These are phyloP conservation scores for Aspergillus transmontanensis DNA, from an alignment of 2,329 filamentous ascomycete genomes.

Conservation along the genomic window DNA sequence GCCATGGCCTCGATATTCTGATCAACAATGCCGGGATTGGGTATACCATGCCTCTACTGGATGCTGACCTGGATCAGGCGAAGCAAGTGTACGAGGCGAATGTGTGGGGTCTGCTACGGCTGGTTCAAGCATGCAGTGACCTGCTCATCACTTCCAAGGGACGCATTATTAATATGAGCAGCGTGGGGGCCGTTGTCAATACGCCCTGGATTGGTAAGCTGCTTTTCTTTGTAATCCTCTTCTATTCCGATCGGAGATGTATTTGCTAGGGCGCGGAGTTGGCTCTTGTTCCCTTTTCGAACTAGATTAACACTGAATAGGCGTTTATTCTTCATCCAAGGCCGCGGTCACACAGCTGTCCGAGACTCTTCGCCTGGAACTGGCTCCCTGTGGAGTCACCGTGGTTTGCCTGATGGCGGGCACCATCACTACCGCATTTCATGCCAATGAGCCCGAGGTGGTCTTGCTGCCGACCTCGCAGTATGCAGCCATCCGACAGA, in stretches of 20 bases:
- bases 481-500: constrained; percentile 12
- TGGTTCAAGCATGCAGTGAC: constrained; percentile 29
- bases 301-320: not conserved
- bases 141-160: constrained; percentile 21
- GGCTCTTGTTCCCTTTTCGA: not conserved
- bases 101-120: constrained; percentile 30
- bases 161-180: constrained; percentile 16
- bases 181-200: not conserved
- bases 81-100: constrained; percentile 37
- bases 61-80: constrained; percentile 25
- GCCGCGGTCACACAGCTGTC: constrained; percentile 30
- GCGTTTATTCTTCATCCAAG: constrained; percentile 33
- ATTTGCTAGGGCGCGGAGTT: too few relatives aligned
- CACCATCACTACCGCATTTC: not conserved
- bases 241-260: too few relatives aligned
- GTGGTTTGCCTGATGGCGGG: constrained; percentile 22
- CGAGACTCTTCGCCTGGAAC: constrained; percentile 34
- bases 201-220: not conserved
- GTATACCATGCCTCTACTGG: constrained; percentile 29
- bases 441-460: not conserved
- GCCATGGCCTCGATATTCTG: constrained; percentile 36
- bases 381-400: constrained; percentile 22
- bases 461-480: constrained; percentile 3
- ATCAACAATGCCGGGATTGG: constrained; percentile 45
- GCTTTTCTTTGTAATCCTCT: too few relatives aligned